Conservation (phyloP, 2,329 filamentous ascomycete genomes). For the Trichoderma hamatum region DNA sequence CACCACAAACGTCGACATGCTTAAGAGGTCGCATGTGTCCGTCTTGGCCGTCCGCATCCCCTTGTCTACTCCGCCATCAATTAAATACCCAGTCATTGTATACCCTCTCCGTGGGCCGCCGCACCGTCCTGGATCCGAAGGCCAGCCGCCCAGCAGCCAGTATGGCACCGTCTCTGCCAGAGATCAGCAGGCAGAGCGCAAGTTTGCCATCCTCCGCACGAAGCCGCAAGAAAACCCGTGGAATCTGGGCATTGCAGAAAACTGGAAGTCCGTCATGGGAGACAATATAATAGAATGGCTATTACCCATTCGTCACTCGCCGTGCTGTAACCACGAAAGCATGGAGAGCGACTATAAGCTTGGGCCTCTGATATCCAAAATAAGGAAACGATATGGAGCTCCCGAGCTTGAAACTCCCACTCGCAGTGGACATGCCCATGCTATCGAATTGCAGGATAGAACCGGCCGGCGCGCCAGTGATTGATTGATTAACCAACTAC, state of each 20-base stretch:
- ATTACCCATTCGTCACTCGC: constrained; percentile 73
- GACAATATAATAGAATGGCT: constrained; percentile 73
- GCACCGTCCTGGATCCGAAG: constrained; percentile 33
- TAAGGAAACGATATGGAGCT: constrained; percentile 50
- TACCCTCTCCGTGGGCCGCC: constrained; percentile 55
- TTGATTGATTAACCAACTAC: neutral
- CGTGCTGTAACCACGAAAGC: constrained; percentile 70
- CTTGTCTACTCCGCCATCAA: constrained; percentile 46
- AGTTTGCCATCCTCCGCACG: constrained; percentile 79
- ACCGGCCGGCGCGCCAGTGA: neutral
- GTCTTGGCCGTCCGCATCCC: constrained; percentile 76
- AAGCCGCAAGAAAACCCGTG: constrained; percentile 81
- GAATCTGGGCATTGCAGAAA: constrained; percentile 70
- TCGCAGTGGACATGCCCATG: constrained; percentile 15
- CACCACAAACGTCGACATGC: constrained; percentile 80
- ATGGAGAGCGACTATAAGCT: constrained; percentile 69
- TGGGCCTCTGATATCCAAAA: constrained; percentile 61
- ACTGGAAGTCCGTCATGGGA: constrained; percentile 83
- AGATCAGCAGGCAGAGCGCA: constrained; percentile 58
- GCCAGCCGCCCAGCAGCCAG: neutral
- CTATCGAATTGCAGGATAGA: constrained; percentile 23
- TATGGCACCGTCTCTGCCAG: constrained; percentile 35
- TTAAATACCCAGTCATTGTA: constrained; percentile 55
- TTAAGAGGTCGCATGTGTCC: constrained; percentile 65
- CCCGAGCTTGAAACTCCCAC: constrained; percentile 21